phyloP scores from a whole-genome alignment of 176 grass and related monocot species.

The Carex kokanica region DNA sequence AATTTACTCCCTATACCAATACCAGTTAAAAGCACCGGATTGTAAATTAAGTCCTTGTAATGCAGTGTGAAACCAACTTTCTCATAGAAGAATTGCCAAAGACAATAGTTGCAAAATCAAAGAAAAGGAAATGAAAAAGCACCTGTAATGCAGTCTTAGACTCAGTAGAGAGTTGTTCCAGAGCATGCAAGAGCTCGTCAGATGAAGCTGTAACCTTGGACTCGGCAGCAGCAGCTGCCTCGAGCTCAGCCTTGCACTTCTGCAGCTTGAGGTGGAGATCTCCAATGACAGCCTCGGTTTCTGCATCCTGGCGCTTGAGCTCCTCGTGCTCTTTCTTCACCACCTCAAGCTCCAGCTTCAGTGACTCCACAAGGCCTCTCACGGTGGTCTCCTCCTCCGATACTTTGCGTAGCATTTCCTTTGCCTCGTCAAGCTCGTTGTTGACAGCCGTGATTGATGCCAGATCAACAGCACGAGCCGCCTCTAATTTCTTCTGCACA shows the following conservation, averaged over 20 bases:
- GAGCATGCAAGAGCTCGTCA: slow-evolving; percentile 73
- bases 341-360: slow-evolving; percentile 66
- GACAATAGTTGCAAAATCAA: not conserved
- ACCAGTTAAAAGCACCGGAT: not conserved
- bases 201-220: slow-evolving; percentile 72
- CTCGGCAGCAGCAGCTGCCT: slow-evolving; percentile 74
- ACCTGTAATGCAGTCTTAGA: slow-evolving; percentile 66
- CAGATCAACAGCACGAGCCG: slow-evolving; percentile 52
- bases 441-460: slow-evolving; percentile 56
- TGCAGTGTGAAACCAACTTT: not conserved
- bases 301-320: slow-evolving; percentile 80
- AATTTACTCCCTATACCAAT: not conserved
- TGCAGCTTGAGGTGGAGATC: slow-evolving; percentile 85
- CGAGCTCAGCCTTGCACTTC: slow-evolving; percentile 92
- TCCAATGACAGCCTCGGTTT: slow-evolving; percentile 63
- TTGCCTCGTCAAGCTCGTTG: slow-evolving; percentile 78
- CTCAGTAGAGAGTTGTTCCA: slow-evolving; percentile 79
- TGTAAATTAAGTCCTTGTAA: not conserved
- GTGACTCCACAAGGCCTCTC: slow-evolving; percentile 56
- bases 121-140: not conserved
- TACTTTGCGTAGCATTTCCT: slow-evolving; percentile 77
- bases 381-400: slow-evolving; percentile 68
- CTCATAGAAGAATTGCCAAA: not conserved
- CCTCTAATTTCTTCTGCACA: slow-evolving; percentile 81
- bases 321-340: slow-evolving; percentile 72